Evolutionary conservation across 2,329 filamentous ascomycete genomes (phyloP), one percentile per base, ranked within the genome.

Genomic region (Monilinia fructicola): DNA sequence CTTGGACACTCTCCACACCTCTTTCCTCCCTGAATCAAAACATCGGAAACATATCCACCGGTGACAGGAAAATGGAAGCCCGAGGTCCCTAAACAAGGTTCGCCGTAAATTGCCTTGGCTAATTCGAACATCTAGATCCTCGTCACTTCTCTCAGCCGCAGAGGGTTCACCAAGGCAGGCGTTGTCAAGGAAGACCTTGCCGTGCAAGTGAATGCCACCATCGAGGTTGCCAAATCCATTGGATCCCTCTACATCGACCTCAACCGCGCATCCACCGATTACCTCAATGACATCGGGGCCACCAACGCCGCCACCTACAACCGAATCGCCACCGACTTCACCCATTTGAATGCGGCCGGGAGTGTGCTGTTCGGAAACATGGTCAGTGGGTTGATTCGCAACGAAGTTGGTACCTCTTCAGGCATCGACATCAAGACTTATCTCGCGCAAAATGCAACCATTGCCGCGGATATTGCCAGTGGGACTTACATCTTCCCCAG

Each of bases 211-310:
- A 72, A 69, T 0, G 77, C 77, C 5, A 80, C 81, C 0, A 77
- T 81, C 10, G 67, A 71, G 0, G 81, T 80, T 0, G 82, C 82
- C 0, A 59, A 74, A 7, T 67, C 70, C 0, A 76, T 76, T 10
- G 66, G 69, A 0, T 53, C 76, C 21, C 69, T 73, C 3, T 79
- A 72, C 35, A 79, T 83, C 48, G 78, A 84, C 67, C 69, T 84
- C 16, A 84, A 84, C 67, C 69, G 72, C 9, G 79, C 78, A 0
- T 81, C 78, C 10, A 78, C 76, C 0, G 69, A 75, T 6, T 84
- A 84, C 67, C 73, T 82, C 23, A 80, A 83, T 66, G 76, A 74
- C 0, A 81, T 84, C 65, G 81, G 81, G 0, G 72, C 77, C n/a
- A 67, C 73, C 0, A 76, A 78, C 38, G 79, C 79, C 2, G 75